A percentile compares a stretch with the other conserved stretches of the same genome.
phyloP scores from a whole-genome alignment of 2,329 filamentous ascomycete genomes.

The Monosporascus ibericus region DNA sequence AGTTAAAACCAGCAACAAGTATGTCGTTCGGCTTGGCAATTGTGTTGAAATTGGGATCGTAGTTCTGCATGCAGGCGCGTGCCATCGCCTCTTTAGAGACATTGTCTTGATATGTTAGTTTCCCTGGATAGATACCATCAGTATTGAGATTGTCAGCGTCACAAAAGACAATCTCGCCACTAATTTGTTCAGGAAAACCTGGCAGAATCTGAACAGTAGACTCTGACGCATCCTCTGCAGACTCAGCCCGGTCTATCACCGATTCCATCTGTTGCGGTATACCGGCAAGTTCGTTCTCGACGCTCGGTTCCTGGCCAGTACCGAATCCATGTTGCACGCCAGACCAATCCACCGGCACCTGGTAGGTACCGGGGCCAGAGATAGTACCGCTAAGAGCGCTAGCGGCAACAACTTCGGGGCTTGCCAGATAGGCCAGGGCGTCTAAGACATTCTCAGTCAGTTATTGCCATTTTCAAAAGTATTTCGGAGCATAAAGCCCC shows the following conservation, averaged over 20 bases:
- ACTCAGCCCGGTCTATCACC: slow-evolving; percentile 4
- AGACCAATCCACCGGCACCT: slow-evolving; percentile 60
- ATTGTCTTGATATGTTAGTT: slow-evolving; percentile 91
- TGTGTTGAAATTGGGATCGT: slow-evolving; percentile 64
- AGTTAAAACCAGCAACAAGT: slow-evolving; percentile 81
- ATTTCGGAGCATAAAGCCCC: too few relatives aligned
- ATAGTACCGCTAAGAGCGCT: slow-evolving; percentile 72
- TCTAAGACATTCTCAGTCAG: too few relatives aligned
- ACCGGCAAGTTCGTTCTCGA: slow-evolving; percentile 51
- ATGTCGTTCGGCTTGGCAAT: slow-evolving; percentile 68
- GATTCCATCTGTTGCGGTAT: slow-evolving; percentile 5
- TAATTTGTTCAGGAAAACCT: slow-evolving; percentile 76
- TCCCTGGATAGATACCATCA: too few relatives aligned
- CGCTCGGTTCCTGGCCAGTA: slow-evolving; percentile 59
- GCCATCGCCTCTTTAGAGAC: slow-evolving; percentile 76
- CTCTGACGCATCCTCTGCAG: too few relatives aligned
- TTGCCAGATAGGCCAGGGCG: slow-evolving; percentile 79
- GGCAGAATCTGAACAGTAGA: slow-evolving; percentile 65
- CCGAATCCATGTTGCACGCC: slow-evolving; percentile 68
- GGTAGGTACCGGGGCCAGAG: slow-evolving; percentile 71
- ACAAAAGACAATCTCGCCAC: slow-evolving; percentile 66
- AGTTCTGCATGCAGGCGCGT: slow-evolving; percentile 88
- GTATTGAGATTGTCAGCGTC: too few relatives aligned
- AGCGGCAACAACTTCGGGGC: slow-evolving; percentile 86
- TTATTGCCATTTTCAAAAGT: too few relatives aligned